Evolutionary conservation across 805 yeast genomes (phyloP), one percentile per base, ranked within the genome.

Genomic region (Saccharomyces kudriavzevii): DNA sequence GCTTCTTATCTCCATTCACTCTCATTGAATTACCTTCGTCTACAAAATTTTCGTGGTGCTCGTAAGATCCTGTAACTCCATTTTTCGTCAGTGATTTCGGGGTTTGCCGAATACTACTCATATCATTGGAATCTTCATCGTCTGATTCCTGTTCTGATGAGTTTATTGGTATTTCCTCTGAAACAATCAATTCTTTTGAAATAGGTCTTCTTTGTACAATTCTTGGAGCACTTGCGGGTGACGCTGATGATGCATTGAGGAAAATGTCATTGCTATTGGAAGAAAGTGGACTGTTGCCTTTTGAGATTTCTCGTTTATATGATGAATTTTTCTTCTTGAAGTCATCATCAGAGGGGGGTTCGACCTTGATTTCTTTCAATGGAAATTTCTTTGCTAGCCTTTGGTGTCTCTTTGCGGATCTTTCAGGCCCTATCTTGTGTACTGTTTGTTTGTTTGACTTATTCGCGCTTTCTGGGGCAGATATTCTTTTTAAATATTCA

Each of bases 401-500:
- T 24, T 20, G 45, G 10, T 26, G 27, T 17, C 45, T 31, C 27
- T 49, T 46, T 28, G 50, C 11, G 10, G 30, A 26, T 31, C 24
- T 52, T 25, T 45, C 45, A 6, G 50, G 35, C 14, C 5, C 45
- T 26, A 27, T n/a, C 22, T 25, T 27, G 17, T 13, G 52, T 47
- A 26, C 43, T 49, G n/a, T 48, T 22, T 24, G 52, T 48, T 14
- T 53, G 49, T 20, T 53, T 50, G 14, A 50, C 58, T 40, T 53
- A 17, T 43, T 49, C 8, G 22, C 24, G 11, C 51, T 50, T 13
- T 49, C 49, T 25, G 58, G 58, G 2, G 54, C 60, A 2, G 67
- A 60, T 20, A 65, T 40, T 48, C 58, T 60, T 52, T 65, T 69
- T 24, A 72, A 46, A 35, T 52, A 55, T 26, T 63, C 66, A 24